Conservation (phyloP, 306 rosid genomes). For the Pueraria montana region DNA sequence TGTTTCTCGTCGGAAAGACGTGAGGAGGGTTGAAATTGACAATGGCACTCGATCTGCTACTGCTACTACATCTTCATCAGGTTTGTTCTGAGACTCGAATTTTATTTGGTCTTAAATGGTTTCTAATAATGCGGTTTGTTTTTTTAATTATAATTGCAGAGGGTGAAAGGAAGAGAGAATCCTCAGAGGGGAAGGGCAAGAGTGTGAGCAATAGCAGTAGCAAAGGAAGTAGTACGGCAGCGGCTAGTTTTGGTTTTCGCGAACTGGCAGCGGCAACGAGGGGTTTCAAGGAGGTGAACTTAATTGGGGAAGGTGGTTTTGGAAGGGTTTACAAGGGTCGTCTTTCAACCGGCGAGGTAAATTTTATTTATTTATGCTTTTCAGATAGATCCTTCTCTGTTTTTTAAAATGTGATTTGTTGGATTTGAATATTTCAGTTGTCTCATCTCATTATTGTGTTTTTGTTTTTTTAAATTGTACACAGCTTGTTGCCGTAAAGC, state of each 20-base stretch:
- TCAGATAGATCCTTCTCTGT: not conserved
- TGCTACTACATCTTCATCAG: conserved; percentile 28
- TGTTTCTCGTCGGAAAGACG: conserved; percentile 55
- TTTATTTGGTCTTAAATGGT: not conserved
- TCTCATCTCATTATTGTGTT: not conserved
- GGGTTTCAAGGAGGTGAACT: conserved; percentile 72
- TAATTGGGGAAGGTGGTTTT: conserved; percentile 98
- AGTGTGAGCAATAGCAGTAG: conserved; percentile 31
- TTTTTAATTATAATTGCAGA: conserved; percentile 26
- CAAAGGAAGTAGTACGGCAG: conserved; percentile 45
- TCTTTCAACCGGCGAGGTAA: conserved; percentile 74
- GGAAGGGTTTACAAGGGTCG: conserved; percentile 96
- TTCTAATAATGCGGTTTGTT: not conserved
- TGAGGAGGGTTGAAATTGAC: conserved; percentile 54
- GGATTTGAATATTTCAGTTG: not conserved
- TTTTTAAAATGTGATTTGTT: not conserved
- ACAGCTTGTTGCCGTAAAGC: conserved; percentile 93
- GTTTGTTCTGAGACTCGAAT: not conserved
- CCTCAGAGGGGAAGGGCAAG: conserved; percentile 45
- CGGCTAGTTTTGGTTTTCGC: conserved; percentile 65
- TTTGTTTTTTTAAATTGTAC: not conserved
- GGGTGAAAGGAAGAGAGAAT: conserved; percentile 54
- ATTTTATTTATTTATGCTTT: not conserved
- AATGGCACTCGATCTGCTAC: conserved; percentile 53
- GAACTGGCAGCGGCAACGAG: conserved; percentile 87